These are phyloP conservation scores for Dittrichia graveolens DNA, from an alignment of 129 eudicot species.

Conservation along the genomic window DNA sequence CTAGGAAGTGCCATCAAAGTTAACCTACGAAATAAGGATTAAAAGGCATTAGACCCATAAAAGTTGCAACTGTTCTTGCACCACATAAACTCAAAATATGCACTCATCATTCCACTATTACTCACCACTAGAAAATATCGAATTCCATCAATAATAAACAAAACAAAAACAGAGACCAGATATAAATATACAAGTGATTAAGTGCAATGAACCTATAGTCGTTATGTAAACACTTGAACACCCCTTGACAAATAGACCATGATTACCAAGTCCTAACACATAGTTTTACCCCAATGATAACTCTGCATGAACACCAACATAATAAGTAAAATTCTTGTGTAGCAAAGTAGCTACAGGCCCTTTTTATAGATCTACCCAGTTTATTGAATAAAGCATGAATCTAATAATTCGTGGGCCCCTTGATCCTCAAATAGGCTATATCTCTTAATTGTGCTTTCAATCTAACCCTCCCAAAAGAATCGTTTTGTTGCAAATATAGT, in stretches of 20 bases:
- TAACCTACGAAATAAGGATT: not conserved
- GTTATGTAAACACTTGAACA: not conserved
- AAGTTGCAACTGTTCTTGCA: not conserved
- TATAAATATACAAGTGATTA: not conserved
- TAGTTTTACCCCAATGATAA: not conserved
- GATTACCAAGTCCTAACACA: slow-evolving; percentile 1
- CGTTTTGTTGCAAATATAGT: too few relatives aligned
- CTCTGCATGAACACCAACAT: not conserved
- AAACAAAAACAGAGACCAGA: too few relatives aligned
- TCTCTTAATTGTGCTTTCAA: too few relatives aligned
- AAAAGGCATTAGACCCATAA: not conserved
- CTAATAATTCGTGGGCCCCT: too few relatives aligned
- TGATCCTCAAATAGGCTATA: too few relatives aligned
- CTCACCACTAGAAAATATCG: not conserved
- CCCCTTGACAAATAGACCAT: not conserved
- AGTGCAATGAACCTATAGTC: not conserved
- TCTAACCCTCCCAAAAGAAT: too few relatives aligned
- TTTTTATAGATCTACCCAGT: not conserved
- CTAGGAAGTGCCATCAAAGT: too few relatives aligned
- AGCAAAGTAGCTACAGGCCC: not conserved
- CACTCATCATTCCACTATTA: slow-evolving; percentile 12
- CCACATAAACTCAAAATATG: slow-evolving; percentile 17
- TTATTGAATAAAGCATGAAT: too few relatives aligned
- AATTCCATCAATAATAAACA: not conserved
- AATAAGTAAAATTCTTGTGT: not conserved